Conservation (phyloP, 768 basidiomycete genomes). For the Tephrocybe rancida region DNA sequence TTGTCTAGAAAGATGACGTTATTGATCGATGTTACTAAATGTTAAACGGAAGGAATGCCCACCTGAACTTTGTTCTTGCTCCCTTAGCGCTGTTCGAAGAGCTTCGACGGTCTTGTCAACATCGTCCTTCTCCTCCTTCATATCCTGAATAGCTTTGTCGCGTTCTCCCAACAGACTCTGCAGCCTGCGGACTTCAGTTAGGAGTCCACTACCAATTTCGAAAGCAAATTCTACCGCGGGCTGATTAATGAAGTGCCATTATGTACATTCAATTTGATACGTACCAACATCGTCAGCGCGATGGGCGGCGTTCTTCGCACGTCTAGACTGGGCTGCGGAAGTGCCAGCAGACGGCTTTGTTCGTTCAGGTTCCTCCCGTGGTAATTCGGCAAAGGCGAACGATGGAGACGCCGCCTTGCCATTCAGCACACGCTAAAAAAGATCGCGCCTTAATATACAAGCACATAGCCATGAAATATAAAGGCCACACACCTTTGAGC, state of each 20-base stretch:
- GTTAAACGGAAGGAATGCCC: conserved; percentile 24
- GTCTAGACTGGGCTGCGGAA: conserved; percentile 84
- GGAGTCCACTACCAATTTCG: conserved; percentile 91
- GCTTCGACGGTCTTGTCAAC: conserved; percentile 79
- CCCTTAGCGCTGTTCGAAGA: conserved; percentile 70
- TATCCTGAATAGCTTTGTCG: conserved; percentile 89
- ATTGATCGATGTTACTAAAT: conserved; percentile 3
- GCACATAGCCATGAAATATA: conserved; percentile 2
- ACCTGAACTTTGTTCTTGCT: conserved; percentile 85
- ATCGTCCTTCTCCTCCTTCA: conserved; percentile 91
- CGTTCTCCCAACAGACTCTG: conserved; percentile 90
- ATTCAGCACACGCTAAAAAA: conserved; percentile 40
- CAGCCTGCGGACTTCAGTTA: conserved; percentile 89
- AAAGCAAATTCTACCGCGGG: conserved; percentile 87
- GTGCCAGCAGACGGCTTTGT: conserved; percentile 60
- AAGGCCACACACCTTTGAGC: conserved; percentile 52
- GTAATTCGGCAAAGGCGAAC: conserved; percentile 48
- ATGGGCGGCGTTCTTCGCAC: conserved; percentile 91
- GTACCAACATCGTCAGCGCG: conserved; percentile 86
- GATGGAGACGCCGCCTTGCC: conserved; percentile 51
- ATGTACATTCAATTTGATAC: conserved; percentile 29
- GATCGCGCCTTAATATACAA: background rate
- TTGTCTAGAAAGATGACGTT: conserved; percentile 58
- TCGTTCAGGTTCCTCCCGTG: conserved; percentile 65
- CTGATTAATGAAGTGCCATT: conserved; percentile 17